These are phyloP conservation scores for Adenanthera pavonina DNA, from an alignment of 306 rosid species.

Conservation along the genomic window DNA sequence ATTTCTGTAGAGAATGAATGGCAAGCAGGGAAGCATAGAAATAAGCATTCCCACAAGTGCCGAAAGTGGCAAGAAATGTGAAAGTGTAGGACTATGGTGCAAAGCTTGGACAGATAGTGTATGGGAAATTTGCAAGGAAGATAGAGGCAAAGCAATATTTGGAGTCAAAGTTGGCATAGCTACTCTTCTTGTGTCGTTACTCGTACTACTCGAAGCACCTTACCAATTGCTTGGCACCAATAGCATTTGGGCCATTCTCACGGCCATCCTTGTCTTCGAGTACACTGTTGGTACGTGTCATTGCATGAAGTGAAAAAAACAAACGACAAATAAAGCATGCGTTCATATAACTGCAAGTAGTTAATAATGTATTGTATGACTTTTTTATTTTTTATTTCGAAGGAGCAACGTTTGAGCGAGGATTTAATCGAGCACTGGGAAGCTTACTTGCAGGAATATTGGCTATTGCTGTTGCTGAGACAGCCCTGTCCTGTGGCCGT, in stretches of 20 bases:
- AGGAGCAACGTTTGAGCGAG: constrained; percentile 1
- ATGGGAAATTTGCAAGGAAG: constrained; percentile 63
- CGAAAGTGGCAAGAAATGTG: constrained; percentile 36
- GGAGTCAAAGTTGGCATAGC: constrained; percentile 77
- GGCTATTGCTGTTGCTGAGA: constrained; percentile 6
- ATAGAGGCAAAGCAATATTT: constrained; percentile 58
- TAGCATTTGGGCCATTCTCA: constrained; percentile 82
- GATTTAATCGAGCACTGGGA: background rate
- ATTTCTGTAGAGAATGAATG: constrained; percentile 55
- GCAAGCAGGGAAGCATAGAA: constrained; percentile 51
- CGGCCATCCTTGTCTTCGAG: constrained; percentile 76
- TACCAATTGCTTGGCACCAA: constrained; percentile 65
- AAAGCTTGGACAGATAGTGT: constrained; percentile 50
- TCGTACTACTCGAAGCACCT: constrained; percentile 65
- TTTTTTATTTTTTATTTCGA: background rate
- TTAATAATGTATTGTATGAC: background rate
- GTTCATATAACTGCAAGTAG: too few species aligned
- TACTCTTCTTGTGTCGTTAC: constrained; percentile 68
- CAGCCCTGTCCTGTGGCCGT: background rate
- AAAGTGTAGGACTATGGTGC: constrained; percentile 15
- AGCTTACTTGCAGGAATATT: background rate
- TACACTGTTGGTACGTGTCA: constrained; percentile 71
- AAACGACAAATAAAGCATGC: background rate
- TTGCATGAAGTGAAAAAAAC: background rate
- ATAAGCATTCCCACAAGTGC: constrained; percentile 50